Evolutionary conservation across 1,284 basidiomycete species (phyloP).

Genomic region (Trametes sp.): DNA sequence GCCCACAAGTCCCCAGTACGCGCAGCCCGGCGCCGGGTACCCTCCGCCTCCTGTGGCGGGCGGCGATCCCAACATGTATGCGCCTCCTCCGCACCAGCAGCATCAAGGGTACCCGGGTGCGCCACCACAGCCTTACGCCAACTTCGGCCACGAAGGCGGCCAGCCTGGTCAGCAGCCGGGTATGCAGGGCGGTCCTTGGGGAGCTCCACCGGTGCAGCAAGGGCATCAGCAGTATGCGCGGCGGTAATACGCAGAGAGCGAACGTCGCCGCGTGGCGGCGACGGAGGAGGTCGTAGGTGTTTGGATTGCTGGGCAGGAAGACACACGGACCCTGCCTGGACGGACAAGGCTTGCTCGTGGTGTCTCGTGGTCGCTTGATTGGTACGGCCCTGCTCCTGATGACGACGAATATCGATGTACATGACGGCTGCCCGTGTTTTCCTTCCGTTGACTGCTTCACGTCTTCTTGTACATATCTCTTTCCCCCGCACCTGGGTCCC

Average conservation of each 20-base stretch:
- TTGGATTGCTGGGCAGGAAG: conserved; percentile 28
- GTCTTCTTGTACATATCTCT: conserved; percentile 26
- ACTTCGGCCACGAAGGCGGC: conserved; percentile 33
- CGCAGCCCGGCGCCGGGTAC: conserved; percentile 35
- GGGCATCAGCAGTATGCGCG: conserved; percentile 36
- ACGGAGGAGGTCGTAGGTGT: conserved; percentile 7
- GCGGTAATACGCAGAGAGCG: conserved; percentile 32
- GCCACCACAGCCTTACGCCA: conserved; percentile 37
- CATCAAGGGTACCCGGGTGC: conserved; percentile 39
- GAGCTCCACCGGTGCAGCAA: conserved; percentile 37
- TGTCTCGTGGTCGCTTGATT: conserved; percentile 17
- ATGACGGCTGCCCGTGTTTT: conserved; percentile 16
- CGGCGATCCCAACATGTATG: conserved; percentile 38
- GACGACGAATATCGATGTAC: conserved; percentile 19
- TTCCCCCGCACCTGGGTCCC: not conserved
- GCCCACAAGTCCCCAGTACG: conserved; percentile 44
- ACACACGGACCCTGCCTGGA: conserved; percentile 34
- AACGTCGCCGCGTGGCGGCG: not conserved
- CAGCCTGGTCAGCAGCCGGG: conserved; percentile 26
- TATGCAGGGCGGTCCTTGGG: conserved; percentile 34
- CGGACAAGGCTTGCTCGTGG: conserved; percentile 32
- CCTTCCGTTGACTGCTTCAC: not conserved
- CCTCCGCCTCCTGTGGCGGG: conserved; percentile 21
- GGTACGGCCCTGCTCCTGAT: conserved; percentile 15
- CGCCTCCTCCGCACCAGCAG: conserved; percentile 31